Percentiles rank a stretch among this genome's conserved stretches.
Conservation (phyloP, 225 moss, liverwort and hornwort genomes). For the Rhytidiadelphus loreus region DNA sequence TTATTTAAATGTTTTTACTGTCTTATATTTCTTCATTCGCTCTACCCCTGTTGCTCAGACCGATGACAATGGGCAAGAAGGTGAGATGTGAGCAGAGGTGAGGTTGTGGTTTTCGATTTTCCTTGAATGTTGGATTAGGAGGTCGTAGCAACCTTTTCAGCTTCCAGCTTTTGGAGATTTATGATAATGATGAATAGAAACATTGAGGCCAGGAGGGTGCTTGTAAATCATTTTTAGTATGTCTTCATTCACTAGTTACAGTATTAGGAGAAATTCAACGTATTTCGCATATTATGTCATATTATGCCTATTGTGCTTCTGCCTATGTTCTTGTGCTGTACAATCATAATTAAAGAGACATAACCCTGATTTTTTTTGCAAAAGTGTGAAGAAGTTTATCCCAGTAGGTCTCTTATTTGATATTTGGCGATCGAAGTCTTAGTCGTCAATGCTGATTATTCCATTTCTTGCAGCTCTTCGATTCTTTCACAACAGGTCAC, state of each 20-base stretch:
- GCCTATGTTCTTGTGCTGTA: not conserved
- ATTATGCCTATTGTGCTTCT: not conserved
- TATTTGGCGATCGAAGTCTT: not conserved
- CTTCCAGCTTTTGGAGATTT: not conserved
- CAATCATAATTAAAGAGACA: not conserved
- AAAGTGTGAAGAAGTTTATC: not conserved
- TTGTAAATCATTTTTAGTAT: not conserved
- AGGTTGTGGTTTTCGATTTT: not conserved
- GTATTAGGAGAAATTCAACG: not conserved
- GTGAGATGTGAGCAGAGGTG: not conserved
- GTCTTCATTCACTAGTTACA: not conserved
- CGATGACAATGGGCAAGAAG: not conserved
- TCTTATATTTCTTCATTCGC: not conserved
- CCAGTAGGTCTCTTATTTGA: not conserved
- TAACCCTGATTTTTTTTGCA: not conserved
- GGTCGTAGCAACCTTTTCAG: not conserved
- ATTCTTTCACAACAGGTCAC: constrained; percentile 15
- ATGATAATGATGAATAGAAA: not conserved
- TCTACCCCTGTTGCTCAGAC: not conserved
- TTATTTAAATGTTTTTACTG: not conserved
- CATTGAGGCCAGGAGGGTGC: not conserved
- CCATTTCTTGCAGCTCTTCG: constrained; percentile 36
- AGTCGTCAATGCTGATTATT: not conserved
- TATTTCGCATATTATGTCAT: not conserved
- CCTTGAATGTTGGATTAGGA: not conserved